Evolutionary conservation across 2,329 filamentous ascomycete species (phyloP), one percentile per base, ranked within the genome.

Genomic region (Microcyclospora tardicrescens): DNA sequence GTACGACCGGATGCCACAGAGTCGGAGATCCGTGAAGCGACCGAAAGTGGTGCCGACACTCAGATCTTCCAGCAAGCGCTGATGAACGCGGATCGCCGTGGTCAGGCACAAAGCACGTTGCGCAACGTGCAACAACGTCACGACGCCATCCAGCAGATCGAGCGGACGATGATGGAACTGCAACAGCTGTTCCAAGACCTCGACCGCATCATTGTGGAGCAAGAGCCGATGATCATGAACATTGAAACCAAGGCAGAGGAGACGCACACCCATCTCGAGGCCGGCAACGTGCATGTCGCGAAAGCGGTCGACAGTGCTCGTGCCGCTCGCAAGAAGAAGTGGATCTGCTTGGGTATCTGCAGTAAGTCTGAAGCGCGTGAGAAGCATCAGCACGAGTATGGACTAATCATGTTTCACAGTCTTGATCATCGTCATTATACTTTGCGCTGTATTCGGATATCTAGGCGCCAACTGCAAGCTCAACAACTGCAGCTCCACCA

Each of bases 41-140:
- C 87, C 1, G 77, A 89, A 54, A 77, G 84, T 44, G 52, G 71
- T 73, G 50, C 71, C 65, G 73, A 80, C 47, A 76, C 78, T 38
- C 84, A 93, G 61, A 79, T 93, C 49, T 96, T 96, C 65, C 79
- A 81, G 57, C 84, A 93, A 61, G 84, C 85, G 41, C 71, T 95
- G 54, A 75, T 93, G 68, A 76, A 80, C 64, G 83, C 77, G 59
- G 81, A 81, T 62, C 79, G 84, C 55, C 77, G 78, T 57, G 84
- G 85, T 36, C 82, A 93, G 61, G 84, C 85, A 32, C 79, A 81
- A 47, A 76, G 79, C 29, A 84, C 85, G 28, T 71, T 93, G 40
- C 75, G 74, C 50, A 84, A 84, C 48, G 85, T 93, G 28, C 75
- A 81, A 60, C 77, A 83, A 55, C 81, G 91, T 49, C 86, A 94